These are phyloP conservation scores for Meyerozyma sp. DNA, from an alignment of 1,139 yeast species.

Conservation along the genomic window DNA sequence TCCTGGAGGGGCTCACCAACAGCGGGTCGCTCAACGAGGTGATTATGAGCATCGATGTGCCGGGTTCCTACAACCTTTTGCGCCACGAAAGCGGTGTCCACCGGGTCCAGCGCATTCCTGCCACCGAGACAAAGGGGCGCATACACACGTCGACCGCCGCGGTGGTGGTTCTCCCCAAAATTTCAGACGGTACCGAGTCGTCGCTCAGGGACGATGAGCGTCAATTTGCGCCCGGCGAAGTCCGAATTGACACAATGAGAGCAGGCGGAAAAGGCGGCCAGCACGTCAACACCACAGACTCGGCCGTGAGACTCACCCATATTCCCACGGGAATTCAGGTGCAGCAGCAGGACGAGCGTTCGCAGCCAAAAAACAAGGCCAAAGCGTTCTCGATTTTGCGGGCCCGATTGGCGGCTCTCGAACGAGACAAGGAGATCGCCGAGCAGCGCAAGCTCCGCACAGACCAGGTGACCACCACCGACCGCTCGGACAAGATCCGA, in stretches of 20 bases:
- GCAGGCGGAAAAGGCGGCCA: slow-evolving; percentile 99
- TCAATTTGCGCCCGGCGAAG: slow-evolving; percentile 79
- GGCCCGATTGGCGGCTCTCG: slow-evolving; percentile 79
- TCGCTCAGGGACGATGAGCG: slow-evolving; percentile 62
- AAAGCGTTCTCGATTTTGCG: slow-evolving; percentile 81
- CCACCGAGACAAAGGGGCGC: slow-evolving; percentile 89
- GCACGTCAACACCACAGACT: slow-evolving; percentile 96
- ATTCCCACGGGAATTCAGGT: slow-evolving; percentile 88
- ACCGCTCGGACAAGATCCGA: slow-evolving; percentile 86
- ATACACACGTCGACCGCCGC: slow-evolving; percentile 96
- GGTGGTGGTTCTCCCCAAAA: slow-evolving; percentile 85
- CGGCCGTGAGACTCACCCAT: slow-evolving; percentile 92
- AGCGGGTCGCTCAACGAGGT: slow-evolving; percentile 69
- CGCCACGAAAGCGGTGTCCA: slow-evolving; percentile 95
- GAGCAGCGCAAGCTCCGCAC: slow-evolving; percentile 66
- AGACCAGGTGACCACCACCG: slow-evolving; percentile 84
- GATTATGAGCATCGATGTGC: slow-evolving; percentile 64
- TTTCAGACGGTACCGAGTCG: slow-evolving; percentile 52
- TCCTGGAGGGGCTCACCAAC: slow-evolving; percentile 59
- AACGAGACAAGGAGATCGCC: slow-evolving; percentile 58
- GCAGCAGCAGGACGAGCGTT: slow-evolving; percentile 89
- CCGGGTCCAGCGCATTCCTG: slow-evolving; percentile 90
- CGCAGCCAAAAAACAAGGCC: slow-evolving; percentile 94
- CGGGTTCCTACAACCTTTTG: slow-evolving; percentile 69
- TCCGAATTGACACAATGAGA: slow-evolving; percentile 91